Conservation (phyloP, 345 rosid species). For the Jatropha curcas region DNA sequence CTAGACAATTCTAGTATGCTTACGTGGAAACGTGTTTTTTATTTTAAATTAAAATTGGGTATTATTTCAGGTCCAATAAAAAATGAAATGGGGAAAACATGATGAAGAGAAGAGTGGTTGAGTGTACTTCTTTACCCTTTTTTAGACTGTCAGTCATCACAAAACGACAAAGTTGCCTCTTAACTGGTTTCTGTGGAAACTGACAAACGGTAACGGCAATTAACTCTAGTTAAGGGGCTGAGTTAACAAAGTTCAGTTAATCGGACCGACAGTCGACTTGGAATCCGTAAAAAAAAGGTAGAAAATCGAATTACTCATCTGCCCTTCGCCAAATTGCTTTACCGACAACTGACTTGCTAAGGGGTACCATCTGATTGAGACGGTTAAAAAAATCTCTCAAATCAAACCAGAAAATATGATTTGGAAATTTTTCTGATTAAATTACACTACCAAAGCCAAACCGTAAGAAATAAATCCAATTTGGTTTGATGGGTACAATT, state of each 20-base stretch:
- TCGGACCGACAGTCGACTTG: background rate
- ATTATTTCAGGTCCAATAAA: background rate
- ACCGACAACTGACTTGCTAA: too few relatives aligned
- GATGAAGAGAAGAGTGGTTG: background rate
- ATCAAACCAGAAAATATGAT: too few relatives aligned
- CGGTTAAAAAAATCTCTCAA: too few relatives aligned
- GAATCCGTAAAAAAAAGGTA: background rate
- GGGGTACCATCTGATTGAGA: too few relatives aligned
- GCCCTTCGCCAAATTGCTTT: background rate
- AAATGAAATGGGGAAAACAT: background rate
- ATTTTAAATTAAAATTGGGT: background rate
- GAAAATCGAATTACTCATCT: background rate
- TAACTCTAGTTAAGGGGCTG: constrained; percentile 12
- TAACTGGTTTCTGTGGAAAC: constrained; percentile 2
- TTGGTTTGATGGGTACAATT: too few relatives aligned
- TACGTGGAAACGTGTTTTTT: background rate
- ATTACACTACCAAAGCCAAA: too few relatives aligned
- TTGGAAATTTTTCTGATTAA: too few relatives aligned
- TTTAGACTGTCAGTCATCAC: background rate
- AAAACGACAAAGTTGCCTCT: constrained; percentile 19
- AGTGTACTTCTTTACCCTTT: constrained; percentile 16
- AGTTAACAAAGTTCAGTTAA: constrained; percentile 8
- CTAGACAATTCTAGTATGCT: background rate
- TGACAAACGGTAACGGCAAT: constrained; percentile 22
- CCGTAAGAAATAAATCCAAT: too few relatives aligned